Evolutionary conservation across 768 basidiomycete species (phyloP), one percentile per base, ranked within the genome.

Genomic region (Sporobolomyces roseus): DNA sequence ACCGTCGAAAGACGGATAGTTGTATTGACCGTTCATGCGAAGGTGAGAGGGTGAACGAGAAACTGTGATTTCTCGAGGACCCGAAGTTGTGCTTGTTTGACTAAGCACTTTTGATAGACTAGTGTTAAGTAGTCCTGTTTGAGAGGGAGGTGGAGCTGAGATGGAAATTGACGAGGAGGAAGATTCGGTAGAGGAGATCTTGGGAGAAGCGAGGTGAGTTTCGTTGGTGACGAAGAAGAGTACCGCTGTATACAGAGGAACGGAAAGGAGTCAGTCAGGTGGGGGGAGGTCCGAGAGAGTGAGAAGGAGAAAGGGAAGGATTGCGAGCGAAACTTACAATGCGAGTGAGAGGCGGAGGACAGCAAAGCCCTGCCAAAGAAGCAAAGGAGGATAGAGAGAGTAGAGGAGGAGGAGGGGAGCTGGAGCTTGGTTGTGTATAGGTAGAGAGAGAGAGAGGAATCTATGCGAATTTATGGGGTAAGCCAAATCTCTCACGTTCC

Each of bases 1-100:
- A 29, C 63, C 68, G 68, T 69, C 68, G 53, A 38, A 65, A 2
- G 67, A 69, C 68, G 68, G 68, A 63, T 61, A 69, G 14, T 13
- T 45, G 68, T 48, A 32, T 51, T 45, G 33, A 52, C 51, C 63
- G 68, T 43, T 65, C 68, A 69, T 69, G 63, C 63, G 59, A n/a
- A 17, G 19, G 27, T 6, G 41, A 33, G 23, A 12, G 68, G 63
- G 56, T 4, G n/a, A 29, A 55, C 63, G 68, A 69, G 63, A 61
- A 61, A 59, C 63, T 38, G 29, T 41, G 10, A 46, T 55, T 69
- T 69, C 68, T 69, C 68, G 68, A 65, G 29, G 38, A 64, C 68
- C 63, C 58, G 29, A 45, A 30, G 12, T 2, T 49, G 68, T 45
- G 68, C 51, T 69, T n/a, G 62, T 30, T 14, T 41, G 45, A 51